Conservation (phyloP, 352 stramenopile species). For the Pythium chondricola region DNA sequence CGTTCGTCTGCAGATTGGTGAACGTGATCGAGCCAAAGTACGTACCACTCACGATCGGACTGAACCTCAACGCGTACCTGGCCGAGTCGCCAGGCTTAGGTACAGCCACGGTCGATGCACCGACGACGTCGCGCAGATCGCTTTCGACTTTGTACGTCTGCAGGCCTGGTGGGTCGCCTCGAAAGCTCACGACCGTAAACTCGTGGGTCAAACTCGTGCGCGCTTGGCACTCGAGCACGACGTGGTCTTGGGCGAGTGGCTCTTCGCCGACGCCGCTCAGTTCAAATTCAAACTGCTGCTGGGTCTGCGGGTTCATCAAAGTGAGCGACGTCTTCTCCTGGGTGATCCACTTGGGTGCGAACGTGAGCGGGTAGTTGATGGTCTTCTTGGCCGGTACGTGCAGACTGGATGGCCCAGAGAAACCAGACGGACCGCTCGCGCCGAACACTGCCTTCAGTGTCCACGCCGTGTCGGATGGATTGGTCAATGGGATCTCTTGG, state of each 20-base stretch:
- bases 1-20: slow-evolving; percentile 66
- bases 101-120: slow-evolving; percentile 46
- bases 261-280: slow-evolving; percentile 83
- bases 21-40: slow-evolving; percentile 94
- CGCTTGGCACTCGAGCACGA: slow-evolving; percentile 81
- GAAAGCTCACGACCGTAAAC: slow-evolving; percentile 71
- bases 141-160: slow-evolving; percentile 86
- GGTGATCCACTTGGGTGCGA: slow-evolving; percentile 74
- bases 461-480: slow-evolving; percentile 83
- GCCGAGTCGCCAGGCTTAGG: slow-evolving; percentile 16
- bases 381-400: slow-evolving; percentile 67
- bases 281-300: slow-evolving; percentile 88
- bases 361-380: slow-evolving; percentile 73
- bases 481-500: slow-evolving; percentile 89
- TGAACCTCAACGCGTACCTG: slow-evolving; percentile 84
- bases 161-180: slow-evolving; percentile 26
- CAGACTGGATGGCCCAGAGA: slow-evolving; percentile 60
- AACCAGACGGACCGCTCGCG: slow-evolving; percentile 16
- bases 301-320: slow-evolving; percentile 73
- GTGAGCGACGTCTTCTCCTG: slow-evolving; percentile 67
- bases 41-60: slow-evolving; percentile 82
- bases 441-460: slow-evolving; percentile 65
- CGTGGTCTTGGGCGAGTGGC: slow-evolving; percentile 86
- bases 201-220: slow-evolving; percentile 72
- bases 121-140: slow-evolving; percentile 87